Base-by-base conservation (phyloP, 225 moss, liverwort and hornwort species). In the Marchantia paleacea region DNA sequence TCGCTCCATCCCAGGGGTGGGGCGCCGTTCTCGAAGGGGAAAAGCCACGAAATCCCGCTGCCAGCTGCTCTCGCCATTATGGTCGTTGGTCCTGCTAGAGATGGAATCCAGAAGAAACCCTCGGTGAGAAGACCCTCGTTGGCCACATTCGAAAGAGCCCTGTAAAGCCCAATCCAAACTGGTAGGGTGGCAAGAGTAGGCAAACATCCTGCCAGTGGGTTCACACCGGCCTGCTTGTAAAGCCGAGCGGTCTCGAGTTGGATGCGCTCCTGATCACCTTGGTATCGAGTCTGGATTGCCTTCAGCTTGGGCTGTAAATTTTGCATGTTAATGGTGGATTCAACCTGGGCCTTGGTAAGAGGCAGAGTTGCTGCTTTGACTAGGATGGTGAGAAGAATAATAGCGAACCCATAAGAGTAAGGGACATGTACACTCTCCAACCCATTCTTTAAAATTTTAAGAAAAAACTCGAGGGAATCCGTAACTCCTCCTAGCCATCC, bases 31-130 rank as follows among this genome's bases (percentile, higher is more conserved):
- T 90, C 93, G 54, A 99, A 92, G 22, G 99, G 95, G 29, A 94
- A 94, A 4, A 99, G 86, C 99, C 99, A 99, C 0, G 95, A 81
- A 72, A 83, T 78, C 24, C 99, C 99, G 84, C 86, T 90, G 49
- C 99, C 99, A 72, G 64, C 90, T 18, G 87, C 75, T 55, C 99
- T 89, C 47, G 99, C 90, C 49, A 93, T 89, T 83, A 99, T 89
- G 39, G 91, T 99, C 20, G 94, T 99, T 48, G 99, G 99, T 52
- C 99, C 99, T 47, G 92, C 90, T 79, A 99, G 85, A 30, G 99
- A 99, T 28, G 99, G 99, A 83, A 99, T 95, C 99, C 99, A 99
- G 88, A 99, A 99, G 82, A 99, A 99, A 8, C 99, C 99, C 81
- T 99, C 99, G 8, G 95, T 95, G 76, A 99, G 78, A 85, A 95